Evolutionary conservation across 2,329 filamentous ascomycete genomes (phyloP).

Genomic region (Cordyceps cicadae): DNA sequence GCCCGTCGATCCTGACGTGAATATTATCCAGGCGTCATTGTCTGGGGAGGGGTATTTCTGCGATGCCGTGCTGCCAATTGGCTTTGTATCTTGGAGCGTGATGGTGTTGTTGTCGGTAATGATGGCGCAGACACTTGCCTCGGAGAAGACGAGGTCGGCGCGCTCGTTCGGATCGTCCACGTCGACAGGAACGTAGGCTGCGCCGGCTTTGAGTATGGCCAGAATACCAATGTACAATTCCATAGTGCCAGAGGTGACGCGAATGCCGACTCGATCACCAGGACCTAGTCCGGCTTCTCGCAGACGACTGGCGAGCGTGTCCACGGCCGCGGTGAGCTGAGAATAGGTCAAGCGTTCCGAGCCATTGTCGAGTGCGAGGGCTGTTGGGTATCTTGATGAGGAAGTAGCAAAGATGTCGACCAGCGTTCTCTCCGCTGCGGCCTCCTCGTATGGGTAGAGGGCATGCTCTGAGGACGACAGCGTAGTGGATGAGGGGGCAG

Average conservation of each 20-base stretch:
- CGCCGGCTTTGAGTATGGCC: conserved; percentile 14
- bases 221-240: conserved; percentile 17
- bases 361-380: conserved; percentile 15
- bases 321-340: conserved; percentile 10
- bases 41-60: conserved; percentile 8
- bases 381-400: conserved; percentile 8
- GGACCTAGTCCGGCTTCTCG: conserved; percentile 12
- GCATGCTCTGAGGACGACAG: neutral
- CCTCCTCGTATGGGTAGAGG: conserved; percentile 4
- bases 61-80: neutral
- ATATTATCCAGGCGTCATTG: conserved; percentile 20
- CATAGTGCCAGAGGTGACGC: conserved; percentile 15
- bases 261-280: conserved; percentile 16
- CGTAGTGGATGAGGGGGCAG: neutral
- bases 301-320: conserved; percentile 6
- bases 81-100: conserved; percentile 4
- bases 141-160: conserved; percentile 16
- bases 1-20: conserved; percentile 15
- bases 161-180: conserved; percentile 18
- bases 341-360: conserved; percentile 11
- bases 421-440: conserved; percentile 13
- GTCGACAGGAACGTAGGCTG: conserved; percentile 18
- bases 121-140: conserved; percentile 15
- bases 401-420: conserved; percentile 16
- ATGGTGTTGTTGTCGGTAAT: conserved; percentile 15